Conservation (phyloP, 2,329 filamentous ascomycete species). For the Stylonectria norvegica region DNA sequence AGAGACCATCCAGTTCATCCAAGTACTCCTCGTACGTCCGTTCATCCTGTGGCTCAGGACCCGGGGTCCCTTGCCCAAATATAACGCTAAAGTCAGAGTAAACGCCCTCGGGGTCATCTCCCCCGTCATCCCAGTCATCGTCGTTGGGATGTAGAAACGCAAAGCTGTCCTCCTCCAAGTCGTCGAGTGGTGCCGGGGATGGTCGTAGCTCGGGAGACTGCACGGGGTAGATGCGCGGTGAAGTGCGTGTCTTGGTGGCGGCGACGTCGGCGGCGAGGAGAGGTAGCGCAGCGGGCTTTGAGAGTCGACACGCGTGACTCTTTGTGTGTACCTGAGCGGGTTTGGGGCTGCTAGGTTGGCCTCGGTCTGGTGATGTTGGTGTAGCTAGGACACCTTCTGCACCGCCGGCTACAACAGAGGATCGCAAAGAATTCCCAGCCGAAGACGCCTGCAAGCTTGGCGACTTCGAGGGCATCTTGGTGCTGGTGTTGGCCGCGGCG, state of each 20-base stretch:
- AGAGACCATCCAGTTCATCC: constrained; percentile 54
- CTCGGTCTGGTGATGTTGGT: constrained; percentile 5
- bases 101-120: constrained; percentile 47
- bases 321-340: constrained; percentile 14
- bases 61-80: constrained; percentile 38
- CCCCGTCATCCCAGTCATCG: constrained; percentile 40
- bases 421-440: constrained; percentile 16
- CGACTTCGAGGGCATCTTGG: constrained; percentile 21
- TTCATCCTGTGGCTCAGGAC: constrained; percentile 31
- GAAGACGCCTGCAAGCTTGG: constrained; percentile 21
- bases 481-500: constrained; percentile 17
- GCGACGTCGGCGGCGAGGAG: constrained; percentile 25
- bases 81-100: constrained; percentile 54
- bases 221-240: constrained; percentile 30
- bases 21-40: constrained; percentile 53
- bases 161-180: constrained; percentile 44
- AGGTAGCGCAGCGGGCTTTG: constrained; percentile 28
- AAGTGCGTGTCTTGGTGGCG: constrained; percentile 27
- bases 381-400: constrained; percentile 4
- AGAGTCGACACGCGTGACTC: constrained; percentile 24
- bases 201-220: constrained; percentile 35
- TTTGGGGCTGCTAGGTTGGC: constrained; percentile 9
- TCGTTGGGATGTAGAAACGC: constrained; percentile 48
- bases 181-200: constrained; percentile 26
- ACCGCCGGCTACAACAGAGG: constrained; percentile 6